These are phyloP conservation scores for Fusarium foetens DNA, from an alignment of 2,329 filamentous ascomycete species.

Conservation along the genomic window DNA sequence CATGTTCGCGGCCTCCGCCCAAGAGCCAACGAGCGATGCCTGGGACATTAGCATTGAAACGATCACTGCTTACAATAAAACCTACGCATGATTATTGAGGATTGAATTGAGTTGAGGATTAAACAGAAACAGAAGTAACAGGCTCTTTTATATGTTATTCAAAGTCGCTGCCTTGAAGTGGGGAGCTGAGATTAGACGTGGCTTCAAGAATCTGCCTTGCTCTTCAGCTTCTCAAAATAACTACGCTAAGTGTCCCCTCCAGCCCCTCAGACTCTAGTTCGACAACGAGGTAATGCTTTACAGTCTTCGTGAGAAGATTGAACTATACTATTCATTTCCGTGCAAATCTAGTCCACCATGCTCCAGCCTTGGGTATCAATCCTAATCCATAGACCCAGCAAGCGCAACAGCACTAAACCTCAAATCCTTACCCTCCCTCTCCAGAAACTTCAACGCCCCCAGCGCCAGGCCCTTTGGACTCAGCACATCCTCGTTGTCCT, in stretches of 20 bases:
- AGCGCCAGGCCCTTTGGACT: slow-evolving; percentile 79
- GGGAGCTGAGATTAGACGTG: slow-evolving; percentile 37
- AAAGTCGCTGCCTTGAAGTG: slow-evolving; percentile 39
- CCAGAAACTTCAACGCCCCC: slow-evolving; percentile 69
- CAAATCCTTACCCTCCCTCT: slow-evolving; percentile 65
- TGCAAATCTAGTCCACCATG: no score
- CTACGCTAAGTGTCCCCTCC: background rate
- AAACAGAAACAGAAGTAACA: background rate
- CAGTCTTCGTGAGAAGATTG: background rate
- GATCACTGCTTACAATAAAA: background rate
- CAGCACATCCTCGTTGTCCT: slow-evolving; percentile 73
- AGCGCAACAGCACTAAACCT: slow-evolving; percentile 69
- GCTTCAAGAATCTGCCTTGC: slow-evolving; percentile 34
- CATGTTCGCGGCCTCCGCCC: slow-evolving; percentile 31
- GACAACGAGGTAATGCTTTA: background rate
- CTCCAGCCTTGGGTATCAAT: slow-evolving; percentile 23
- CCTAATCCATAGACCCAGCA: slow-evolving; percentile 61
- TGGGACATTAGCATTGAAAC: slow-evolving; percentile 3
- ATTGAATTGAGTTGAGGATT: background rate
- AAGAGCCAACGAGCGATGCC: slow-evolving; percentile 40
- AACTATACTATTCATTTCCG: no score
- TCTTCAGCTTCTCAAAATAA: slow-evolving; percentile 1
- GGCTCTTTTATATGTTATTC: slow-evolving; percentile 3
- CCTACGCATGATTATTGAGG: slow-evolving; percentile 35
- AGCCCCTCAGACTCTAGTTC: slow-evolving; percentile 1